Evolutionary conservation across 805 yeast genomes (phyloP).

Genomic region (Priceomyces melissophilus): DNA sequence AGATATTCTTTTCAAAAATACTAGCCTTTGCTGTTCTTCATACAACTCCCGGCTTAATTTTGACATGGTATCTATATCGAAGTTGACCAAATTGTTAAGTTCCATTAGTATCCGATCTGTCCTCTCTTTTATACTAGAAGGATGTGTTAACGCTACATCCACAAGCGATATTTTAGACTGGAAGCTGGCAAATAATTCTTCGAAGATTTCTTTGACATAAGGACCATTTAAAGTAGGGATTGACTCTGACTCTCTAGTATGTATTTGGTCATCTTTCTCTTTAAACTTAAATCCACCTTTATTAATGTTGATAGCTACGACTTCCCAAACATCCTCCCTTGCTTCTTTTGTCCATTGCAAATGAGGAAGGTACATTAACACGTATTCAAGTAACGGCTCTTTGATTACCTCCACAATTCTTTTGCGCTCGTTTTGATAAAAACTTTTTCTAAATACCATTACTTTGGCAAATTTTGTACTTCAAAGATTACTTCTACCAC

Average conservation of each 20-base stretch:
- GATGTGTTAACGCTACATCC: no score
- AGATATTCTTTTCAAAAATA: neutral
- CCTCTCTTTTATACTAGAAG: slow-evolving; percentile 6
- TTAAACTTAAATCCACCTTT: slow-evolving; percentile 10
- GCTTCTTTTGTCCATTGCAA: slow-evolving; percentile 21
- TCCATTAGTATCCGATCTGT: slow-evolving; percentile 11
- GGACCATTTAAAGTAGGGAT: slow-evolving; percentile 23
- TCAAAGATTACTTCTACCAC: no score
- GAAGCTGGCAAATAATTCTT: slow-evolving; percentile 6
- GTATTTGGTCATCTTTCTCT: slow-evolving; percentile 5
- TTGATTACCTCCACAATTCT: slow-evolving; percentile 19
- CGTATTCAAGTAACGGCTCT: slow-evolving; percentile 25
- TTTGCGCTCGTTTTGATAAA: slow-evolving; percentile 23
- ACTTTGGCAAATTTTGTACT: no score
- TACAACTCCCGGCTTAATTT: slow-evolving; percentile 18
- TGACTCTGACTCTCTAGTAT: slow-evolving; percentile 9
- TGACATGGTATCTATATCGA: slow-evolving; percentile 21
- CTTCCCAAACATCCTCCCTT: slow-evolving; percentile 31
- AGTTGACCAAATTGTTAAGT: slow-evolving; percentile 19
- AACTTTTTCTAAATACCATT: slow-evolving; percentile 8
- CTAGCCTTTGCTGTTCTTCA: slow-evolving; percentile 10
- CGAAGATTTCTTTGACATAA: slow-evolving; percentile 19
- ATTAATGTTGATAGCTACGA: slow-evolving; percentile 31
- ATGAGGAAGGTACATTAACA: slow-evolving; percentile 29
- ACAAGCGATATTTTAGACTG: slow-evolving; percentile 5